Evolutionary conservation across 2,329 filamentous ascomycete species (phyloP), one percentile per base, ranked within the genome.

Genomic region (Pestalotiopsis sp.): DNA sequence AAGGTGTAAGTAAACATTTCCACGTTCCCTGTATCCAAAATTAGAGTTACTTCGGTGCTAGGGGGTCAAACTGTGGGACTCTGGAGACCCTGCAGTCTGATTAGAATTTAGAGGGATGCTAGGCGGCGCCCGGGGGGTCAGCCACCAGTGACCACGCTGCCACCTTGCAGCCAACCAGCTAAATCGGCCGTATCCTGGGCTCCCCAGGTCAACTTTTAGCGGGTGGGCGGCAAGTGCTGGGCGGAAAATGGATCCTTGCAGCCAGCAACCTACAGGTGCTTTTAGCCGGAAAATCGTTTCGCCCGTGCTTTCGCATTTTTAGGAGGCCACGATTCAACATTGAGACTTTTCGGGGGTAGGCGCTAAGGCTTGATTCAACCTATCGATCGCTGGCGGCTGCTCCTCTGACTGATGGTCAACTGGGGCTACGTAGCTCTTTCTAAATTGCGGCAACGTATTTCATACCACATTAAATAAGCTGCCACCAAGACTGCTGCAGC

Each of bases 291-390:
- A 20, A 14, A 66, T 66, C n/a, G 27, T 66, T 66, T 66, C 31
- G 23, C 64, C 64, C 58, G 52, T n/a, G n/a, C 13, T 27, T 57
- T 20, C 2, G n/a, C 64, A 58, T 49, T 66, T 60, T 39, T 36
- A 52, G 56, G 36, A 60, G 64, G 64, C 64, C 64, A 66, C 64
- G 64, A 66, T 59, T 66, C 64, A 66, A 20, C 27, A 66, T 38
- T 60, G 52, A 66, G 41, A 38, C n/a, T 31, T 49, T 56, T 14
- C n/a, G 31, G 17, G 45, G 36, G 49, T 11, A n/a, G 61, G 61
- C 38, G 20, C 25, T 23, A 25, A n/a, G 5, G n/a, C 14, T 59
- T 59, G 57, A 25, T 25, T 25, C 25, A 23, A 12, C 38, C 20
- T 11, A 25, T 31, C 12, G 62, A 52, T 52, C 17, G 45, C 9